Base-by-base conservation (phyloP, 2,329 filamentous ascomycete species). In the Rhynchosporium graminicola region DNA sequence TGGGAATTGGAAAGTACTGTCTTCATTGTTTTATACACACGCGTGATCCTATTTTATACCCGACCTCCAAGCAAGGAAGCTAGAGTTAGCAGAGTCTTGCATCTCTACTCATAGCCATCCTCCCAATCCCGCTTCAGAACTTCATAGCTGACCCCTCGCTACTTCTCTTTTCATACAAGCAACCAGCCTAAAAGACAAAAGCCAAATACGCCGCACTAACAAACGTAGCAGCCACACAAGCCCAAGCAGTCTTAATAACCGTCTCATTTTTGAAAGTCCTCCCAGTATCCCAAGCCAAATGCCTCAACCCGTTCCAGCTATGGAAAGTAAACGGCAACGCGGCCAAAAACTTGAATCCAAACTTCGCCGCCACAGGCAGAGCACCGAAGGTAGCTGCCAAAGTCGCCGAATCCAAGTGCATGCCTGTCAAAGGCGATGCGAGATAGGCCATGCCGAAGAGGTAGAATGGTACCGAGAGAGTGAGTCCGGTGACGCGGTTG, bases 311-410 rank as follows among this genome's bases (percentile, higher is more conserved):
- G 73, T 90, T 90, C 71, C 87, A 79, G 65, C 74, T 77, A 76
- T 91, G 88, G 77, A 83, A 91, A 56, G 85, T 85, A 75, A 91
- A 90, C 3, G 87, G 87, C 67, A 85, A 76, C 15, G 86, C 86
- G 47, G 87, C 70, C 38, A 78, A 72, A 47, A 81, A 76, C 79
- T 91, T 91, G 28, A 86, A 72, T 20, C 75, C 69, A 28, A 87
- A 70, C 79, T 91, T 88, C 33, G 80, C 79, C 15, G 79, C 76
- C 9, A 85, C 65, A 1, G 87, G 86, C 75, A 86, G 83, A 48
- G 82, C 79, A 6, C 81, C 87, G 73, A 91, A 87, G 29, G 83
- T 80, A 40, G 86, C 86, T 7, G 86, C 87, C 71, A 91, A 75
- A 28, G 80, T 83, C 28, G 83, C 83, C 33, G 80, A 84, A 75